Percentiles rank a stretch among this genome's conserved stretches.
These are phyloP conservation scores for Celoporthe dispersa DNA, from an alignment of 2,329 filamentous ascomycete genomes.

Conservation along the genomic window DNA sequence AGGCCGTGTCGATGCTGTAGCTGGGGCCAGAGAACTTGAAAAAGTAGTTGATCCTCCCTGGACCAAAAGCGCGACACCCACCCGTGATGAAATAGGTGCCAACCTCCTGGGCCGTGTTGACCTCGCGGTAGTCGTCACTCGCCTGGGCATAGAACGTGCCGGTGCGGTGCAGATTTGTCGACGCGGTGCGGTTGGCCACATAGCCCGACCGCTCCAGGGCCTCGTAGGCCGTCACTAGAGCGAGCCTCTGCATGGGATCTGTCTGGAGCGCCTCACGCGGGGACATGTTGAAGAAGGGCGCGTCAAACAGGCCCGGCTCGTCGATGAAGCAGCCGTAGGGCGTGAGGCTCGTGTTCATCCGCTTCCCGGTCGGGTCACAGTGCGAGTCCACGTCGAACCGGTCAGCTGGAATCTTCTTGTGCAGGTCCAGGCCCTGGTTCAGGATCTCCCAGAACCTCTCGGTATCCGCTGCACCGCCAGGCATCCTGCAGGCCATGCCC, in stretches of 20 bases:
- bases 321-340: constrained; percentile 58
- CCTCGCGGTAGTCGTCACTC: constrained; percentile 77
- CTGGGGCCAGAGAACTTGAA: constrained; percentile 46
- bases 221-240: constrained; percentile 69
- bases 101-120: constrained; percentile 70
- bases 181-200: constrained; percentile 65
- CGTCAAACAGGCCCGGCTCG: constrained; percentile 69
- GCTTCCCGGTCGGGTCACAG: constrained; percentile 65
- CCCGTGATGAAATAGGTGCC: constrained; percentile 59
- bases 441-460: constrained; percentile 67
- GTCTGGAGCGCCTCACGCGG: constrained; percentile 65
- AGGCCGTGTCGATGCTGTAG: constrained; percentile 46
- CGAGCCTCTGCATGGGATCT: constrained; percentile 69
- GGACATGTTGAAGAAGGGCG: constrained; percentile 75
- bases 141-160: constrained; percentile 78
- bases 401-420: constrained; percentile 59
- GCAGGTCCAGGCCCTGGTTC: constrained; percentile 65
- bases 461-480: constrained; percentile 60
- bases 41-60: constrained; percentile 52
- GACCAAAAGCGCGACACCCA: constrained; percentile 52
- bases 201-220: constrained; percentile 70
- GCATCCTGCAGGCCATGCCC: constrained; percentile 67
- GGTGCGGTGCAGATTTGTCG: constrained; percentile 53
- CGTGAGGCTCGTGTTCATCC: constrained; percentile 56
- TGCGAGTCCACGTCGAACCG: constrained; percentile 43